Evolutionary conservation across 176 grass and related monocot genomes (phyloP), one percentile per base, ranked within the genome.

Genomic region (maize (Zea mays)): DNA sequence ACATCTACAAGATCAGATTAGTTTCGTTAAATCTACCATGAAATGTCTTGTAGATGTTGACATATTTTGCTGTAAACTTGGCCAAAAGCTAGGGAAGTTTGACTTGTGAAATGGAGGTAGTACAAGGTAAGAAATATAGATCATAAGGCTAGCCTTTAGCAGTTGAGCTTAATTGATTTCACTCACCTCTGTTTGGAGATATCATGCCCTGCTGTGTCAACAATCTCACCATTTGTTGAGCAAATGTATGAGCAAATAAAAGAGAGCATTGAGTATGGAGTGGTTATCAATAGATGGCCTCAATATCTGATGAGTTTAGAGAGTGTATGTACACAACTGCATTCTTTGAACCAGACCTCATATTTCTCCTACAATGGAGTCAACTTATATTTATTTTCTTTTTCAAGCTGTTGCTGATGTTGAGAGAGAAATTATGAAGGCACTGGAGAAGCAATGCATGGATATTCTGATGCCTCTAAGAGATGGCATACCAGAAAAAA

Each of bases 231-330:
- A 74, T 92, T 89, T 69, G 87, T 90, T 1, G 95, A 94, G 78
- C 86, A 88, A 61, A 92, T 94, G 72, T 97, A 94, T 57, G 87
- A 94, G 65, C 85, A 92, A 80, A 94, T 97, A 69, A 92, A 78
- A 84, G 87, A 94, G 71, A 83, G 85, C 69, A 94, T 98, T 65
- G 95, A 94, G 79, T 90, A 92, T 52, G 89, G 88, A 46, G 91
- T 98, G 63, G 91, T 98, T 78, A 98, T 94, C 75, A 94, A 88
- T 64, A 90, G 95, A 86, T 98, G 95, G 91, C 95, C 95, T 80
- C 87, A 92, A 39, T 98, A 94, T 82, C 82, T 94, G 61, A 76
- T 98, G 85, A 85, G 66, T 68, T 82, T 98, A 81, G 95, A 98
- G 82, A 86, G 78, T 81, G 95, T 98, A 80, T 75, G 89, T 60